These are phyloP conservation scores for Talaromyces stipitatus DNA, from an alignment of 495 filamentous ascomycete genomes.

Conservation along the genomic window DNA sequence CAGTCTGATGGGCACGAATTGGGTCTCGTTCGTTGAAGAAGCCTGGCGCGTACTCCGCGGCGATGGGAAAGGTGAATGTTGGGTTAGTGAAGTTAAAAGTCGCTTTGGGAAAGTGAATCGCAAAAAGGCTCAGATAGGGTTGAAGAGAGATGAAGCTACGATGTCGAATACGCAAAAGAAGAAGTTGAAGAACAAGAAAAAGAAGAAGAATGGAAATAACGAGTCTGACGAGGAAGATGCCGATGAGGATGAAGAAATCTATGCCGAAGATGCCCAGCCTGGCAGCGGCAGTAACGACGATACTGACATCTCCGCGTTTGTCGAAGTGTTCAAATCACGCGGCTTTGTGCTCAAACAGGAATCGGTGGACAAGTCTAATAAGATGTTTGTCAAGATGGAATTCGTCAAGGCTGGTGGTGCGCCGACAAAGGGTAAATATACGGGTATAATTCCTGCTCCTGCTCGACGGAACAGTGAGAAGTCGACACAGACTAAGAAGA, in stretches of 20 bases:
- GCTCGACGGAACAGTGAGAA: slow-evolving; percentile 11
- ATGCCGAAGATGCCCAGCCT: slow-evolving; percentile 36
- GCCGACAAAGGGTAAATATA: slow-evolving; percentile 64
- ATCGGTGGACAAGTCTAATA: slow-evolving; percentile 75
- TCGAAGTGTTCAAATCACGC: slow-evolving; percentile 67
- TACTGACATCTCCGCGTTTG: slow-evolving; percentile 82
- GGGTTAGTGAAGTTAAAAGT: slow-evolving; percentile 94
- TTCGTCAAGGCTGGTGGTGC: slow-evolving; percentile 70
- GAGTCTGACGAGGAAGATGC: slow-evolving; percentile 28
- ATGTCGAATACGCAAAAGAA: slow-evolving; percentile 48
- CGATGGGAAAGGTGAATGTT: slow-evolving; percentile 84
- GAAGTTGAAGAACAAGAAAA: slow-evolving; percentile 33
- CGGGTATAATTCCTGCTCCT: slow-evolving; percentile 26
- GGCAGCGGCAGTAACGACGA: slow-evolving; percentile 39
- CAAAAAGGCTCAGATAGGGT: slow-evolving; percentile 49
- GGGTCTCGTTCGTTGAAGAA: slow-evolving; percentile 91
- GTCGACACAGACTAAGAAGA: slow-evolving; percentile 40
- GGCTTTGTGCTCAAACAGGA: slow-evolving; percentile 66
- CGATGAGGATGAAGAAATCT: slow-evolving; percentile 34
- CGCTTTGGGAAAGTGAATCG: slow-evolving; percentile 65
- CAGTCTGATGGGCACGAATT: slow-evolving; percentile 97
- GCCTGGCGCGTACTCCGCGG: slow-evolving; percentile 74
- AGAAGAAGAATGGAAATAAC: slow-evolving; percentile 21
- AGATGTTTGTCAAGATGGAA: slow-evolving; percentile 96
- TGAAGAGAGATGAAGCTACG: slow-evolving; percentile 52